Base-by-base conservation (phyloP, 805 yeast species). In the Yamadazyma olivae region DNA sequence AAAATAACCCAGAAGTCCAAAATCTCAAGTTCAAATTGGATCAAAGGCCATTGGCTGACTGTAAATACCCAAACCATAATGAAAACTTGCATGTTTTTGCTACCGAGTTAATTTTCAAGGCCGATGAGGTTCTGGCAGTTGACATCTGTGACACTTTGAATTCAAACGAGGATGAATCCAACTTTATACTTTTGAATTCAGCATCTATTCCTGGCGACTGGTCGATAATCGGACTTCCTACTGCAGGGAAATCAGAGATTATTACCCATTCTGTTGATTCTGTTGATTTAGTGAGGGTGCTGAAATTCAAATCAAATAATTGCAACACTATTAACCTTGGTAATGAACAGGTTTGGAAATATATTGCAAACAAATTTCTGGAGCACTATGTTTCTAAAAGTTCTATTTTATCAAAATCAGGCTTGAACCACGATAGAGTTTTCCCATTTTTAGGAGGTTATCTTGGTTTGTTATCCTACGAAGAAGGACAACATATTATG, bases 361-460 rank as follows among this genome's bases (percentile, higher is more conserved):
- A 52, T 40, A 44, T 83, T 10, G 74, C 83, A 0, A 36, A 54
- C 1, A 68, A 57, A 31, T 77, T 84, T 79, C 47, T 59, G 6
- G 38, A 50, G 5, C 48, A 50, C 36, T 56, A 60, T 26, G 58
- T 61, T 30, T 50, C 65, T 2, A 54, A 70, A 36, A 46, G 43
- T 0, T 31, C 46, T 0, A 49, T 72, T n/a, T 41, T 50, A 13
- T 32, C 39, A 5, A 36, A 44, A 14, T 34, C 53, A 3, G 45
- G 49, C 2, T 30, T 39, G 6, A 27, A 41, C 15, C 54, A 50
- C 24, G 18, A 41, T 3, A 46, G 64, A 6, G 59, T 63, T 0
- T 61, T 87, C 14, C 95, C 96, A 1, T 93, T 93, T 50, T 64
- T 79, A 38, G 98, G 99, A n/a, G 99, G 99, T 0, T 69, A 86